A percentile compares a stretch with the other conserved stretches of the same genome.
These are phyloP conservation scores for Abelmoschus esculentus DNA, from an alignment of 345 rosid species.

Conservation along the genomic window DNA sequence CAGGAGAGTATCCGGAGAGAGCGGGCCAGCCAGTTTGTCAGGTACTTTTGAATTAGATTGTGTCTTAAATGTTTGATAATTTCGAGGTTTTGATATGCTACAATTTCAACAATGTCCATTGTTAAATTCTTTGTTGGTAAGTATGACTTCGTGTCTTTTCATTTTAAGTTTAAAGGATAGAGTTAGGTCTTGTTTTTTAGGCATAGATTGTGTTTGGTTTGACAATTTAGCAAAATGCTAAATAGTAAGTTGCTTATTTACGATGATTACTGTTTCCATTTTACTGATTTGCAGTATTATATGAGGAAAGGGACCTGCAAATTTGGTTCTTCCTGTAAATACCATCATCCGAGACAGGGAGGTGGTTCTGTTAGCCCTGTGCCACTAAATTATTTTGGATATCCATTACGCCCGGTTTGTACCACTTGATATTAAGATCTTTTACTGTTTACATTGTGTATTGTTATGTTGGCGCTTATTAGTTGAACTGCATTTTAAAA, in stretches of 20 bases:
- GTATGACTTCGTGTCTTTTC: neutral
- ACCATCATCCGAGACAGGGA: constrained; percentile 82
- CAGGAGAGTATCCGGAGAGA: constrained; percentile 68
- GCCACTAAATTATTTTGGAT: constrained; percentile 57
- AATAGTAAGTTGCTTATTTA: neutral
- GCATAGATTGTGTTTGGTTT: neutral
- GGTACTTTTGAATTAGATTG: constrained; percentile 35
- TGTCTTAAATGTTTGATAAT: neutral
- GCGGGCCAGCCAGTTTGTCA: constrained; percentile 71
- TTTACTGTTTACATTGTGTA: neutral
- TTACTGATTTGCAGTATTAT: constrained; percentile 55
- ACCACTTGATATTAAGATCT: constrained; percentile 2
- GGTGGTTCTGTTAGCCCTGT: constrained; percentile 45
- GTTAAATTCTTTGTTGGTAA: neutral
- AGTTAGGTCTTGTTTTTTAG: neutral
- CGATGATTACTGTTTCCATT: constrained; percentile 3
- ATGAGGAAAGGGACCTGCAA: constrained; percentile 86
- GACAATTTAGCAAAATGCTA: neutral
- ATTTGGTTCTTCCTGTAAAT: constrained; percentile 92
- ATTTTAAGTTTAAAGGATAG: neutral
- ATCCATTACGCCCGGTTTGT: constrained; percentile 86
- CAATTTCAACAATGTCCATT: constrained; percentile 18
- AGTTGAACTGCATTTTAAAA: constrained; percentile 11
- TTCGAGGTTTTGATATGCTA: neutral
- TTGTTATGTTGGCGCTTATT: constrained; percentile 9